A percentile compares a stretch with the other conserved stretches of the same genome.
Evolutionary conservation across 2,329 filamentous ascomycete species (phyloP).

Genomic region (Paracoccidioides lutzii): DNA sequence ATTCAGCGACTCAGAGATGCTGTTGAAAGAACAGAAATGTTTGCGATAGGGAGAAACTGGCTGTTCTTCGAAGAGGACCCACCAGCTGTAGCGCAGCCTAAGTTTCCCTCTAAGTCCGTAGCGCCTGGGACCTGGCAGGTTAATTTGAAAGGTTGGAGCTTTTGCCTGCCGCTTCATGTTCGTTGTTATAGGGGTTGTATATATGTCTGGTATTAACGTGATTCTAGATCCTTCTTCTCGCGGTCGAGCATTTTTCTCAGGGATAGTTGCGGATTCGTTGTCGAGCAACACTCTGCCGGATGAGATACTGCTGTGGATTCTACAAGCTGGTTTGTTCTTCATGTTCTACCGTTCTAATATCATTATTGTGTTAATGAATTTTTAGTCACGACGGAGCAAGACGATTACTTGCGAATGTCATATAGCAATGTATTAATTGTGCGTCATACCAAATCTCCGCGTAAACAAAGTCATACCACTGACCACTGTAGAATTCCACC

Average conservation of each 20-base stretch:
- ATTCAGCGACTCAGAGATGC: slow-evolving; percentile 42
- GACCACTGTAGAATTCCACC: slow-evolving; percentile 17
- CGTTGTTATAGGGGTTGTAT: neutral
- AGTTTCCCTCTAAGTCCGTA: slow-evolving; percentile 26
- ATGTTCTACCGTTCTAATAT: neutral
- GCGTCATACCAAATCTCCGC: slow-evolving; percentile 19
- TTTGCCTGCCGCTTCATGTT: neutral
- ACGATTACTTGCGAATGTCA: slow-evolving; percentile 44
- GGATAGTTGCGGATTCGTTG: slow-evolving; percentile 46
- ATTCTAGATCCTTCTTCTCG: slow-evolving; percentile 37
- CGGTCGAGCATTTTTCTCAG: slow-evolving; percentile 48
- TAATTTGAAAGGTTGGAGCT: slow-evolving; percentile 22
- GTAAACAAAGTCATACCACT: slow-evolving; percentile 3
- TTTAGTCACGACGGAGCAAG: slow-evolving; percentile 41
- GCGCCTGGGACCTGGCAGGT: slow-evolving; percentile 19
- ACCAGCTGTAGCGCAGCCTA: slow-evolving; percentile 13
- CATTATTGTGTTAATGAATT: neutral
- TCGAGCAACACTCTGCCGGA: slow-evolving; percentile 42
- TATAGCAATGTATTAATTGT: slow-evolving; percentile 46
- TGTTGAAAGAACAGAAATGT: slow-evolving; percentile 48
- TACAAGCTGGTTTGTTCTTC: slow-evolving; percentile 21
- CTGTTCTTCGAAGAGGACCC: slow-evolving; percentile 40
- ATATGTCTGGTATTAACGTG: neutral
- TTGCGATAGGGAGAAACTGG: slow-evolving; percentile 41
- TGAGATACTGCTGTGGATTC: slow-evolving; percentile 53